A percentile compares a stretch with the other conserved stretches of the same genome.
Evolutionary conservation across 306 rosid species (phyloP).

Genomic region (Corylus heterophylla): DNA sequence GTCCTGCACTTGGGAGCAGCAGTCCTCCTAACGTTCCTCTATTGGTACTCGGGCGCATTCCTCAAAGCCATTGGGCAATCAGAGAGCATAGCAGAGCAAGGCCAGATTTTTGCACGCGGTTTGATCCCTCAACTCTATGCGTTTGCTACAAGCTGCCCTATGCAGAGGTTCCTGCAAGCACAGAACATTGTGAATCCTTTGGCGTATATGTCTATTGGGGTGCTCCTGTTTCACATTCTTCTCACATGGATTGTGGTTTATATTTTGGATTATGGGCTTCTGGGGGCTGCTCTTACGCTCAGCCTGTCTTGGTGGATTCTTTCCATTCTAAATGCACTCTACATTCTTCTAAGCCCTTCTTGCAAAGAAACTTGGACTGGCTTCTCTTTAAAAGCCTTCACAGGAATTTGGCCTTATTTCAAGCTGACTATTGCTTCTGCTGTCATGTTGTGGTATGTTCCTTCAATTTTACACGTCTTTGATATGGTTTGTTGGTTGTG

Average conservation of each 20-base stretch:
- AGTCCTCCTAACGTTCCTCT: slow-evolving; percentile 52
- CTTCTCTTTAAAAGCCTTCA: slow-evolving; percentile 53
- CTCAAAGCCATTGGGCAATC: slow-evolving; percentile 52
- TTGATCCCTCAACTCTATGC: slow-evolving; percentile 67
- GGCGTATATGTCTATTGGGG: slow-evolving; percentile 63
- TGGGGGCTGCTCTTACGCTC: slow-evolving; percentile 64
- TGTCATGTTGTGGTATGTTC: slow-evolving; percentile 54
- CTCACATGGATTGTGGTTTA: slow-evolving; percentile 57
- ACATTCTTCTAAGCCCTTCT: slow-evolving; percentile 57
- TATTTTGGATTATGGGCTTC: slow-evolving; percentile 50
- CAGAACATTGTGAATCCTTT: slow-evolving; percentile 79
- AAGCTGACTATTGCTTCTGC: slow-evolving; percentile 73
- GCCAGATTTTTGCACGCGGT: slow-evolving; percentile 55
- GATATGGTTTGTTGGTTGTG: too few species aligned
- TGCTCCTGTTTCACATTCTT: slow-evolving; percentile 52
- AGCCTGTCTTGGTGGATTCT: slow-evolving; percentile 82
- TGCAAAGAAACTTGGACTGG: slow-evolving; percentile 85
- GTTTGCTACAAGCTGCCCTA: slow-evolving; percentile 64
- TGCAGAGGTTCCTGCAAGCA: slow-evolving; percentile 81
- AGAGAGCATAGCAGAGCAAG: slow-evolving; percentile 47
- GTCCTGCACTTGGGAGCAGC: slow-evolving; percentile 64
- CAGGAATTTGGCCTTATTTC: slow-evolving; percentile 72
- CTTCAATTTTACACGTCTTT: not conserved
- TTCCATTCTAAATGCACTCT: slow-evolving; percentile 45
- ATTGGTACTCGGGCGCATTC: slow-evolving; percentile 57